Conservation (phyloP, 257 asterid species). For the Solanum pimpinellifolium region DNA sequence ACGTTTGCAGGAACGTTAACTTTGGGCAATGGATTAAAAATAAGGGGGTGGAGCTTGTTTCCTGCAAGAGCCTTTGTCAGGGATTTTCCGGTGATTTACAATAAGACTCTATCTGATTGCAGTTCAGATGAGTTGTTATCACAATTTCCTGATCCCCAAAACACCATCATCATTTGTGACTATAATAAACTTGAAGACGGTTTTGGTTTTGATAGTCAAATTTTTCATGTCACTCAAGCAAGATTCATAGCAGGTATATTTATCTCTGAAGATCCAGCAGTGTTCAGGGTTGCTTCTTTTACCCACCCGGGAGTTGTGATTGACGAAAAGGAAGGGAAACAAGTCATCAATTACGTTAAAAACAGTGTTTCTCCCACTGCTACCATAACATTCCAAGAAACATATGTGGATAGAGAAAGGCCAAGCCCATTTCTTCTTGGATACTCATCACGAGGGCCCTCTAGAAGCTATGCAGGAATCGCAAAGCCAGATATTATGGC, state of each 20-base stretch:
- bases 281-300: background rate
- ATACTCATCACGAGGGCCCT: background rate
- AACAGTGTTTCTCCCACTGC: background rate
- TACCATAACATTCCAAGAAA: background rate
- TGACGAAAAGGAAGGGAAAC: background rate
- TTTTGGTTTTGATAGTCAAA: background rate
- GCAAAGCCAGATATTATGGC: constrained; percentile 3
- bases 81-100: background rate
- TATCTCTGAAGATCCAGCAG: background rate
- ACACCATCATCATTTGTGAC: background rate
- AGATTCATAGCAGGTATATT: background rate
- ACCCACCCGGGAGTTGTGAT: background rate
- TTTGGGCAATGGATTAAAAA: background rate
- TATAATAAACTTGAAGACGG: background rate
- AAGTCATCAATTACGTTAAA: background rate
- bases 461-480: background rate
- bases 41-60: background rate
- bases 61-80: background rate
- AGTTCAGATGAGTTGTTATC: background rate
- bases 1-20: background rate
- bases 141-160: background rate
- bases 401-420: background rate
- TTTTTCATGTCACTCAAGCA: background rate
- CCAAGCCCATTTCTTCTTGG: background rate
- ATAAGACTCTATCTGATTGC: background rate